A percentile compares a stretch with the other conserved stretches of the same genome.
phyloP scores from a whole-genome alignment of 2,329 filamentous ascomycete species.

The Zymoseptoria brevis region DNA sequence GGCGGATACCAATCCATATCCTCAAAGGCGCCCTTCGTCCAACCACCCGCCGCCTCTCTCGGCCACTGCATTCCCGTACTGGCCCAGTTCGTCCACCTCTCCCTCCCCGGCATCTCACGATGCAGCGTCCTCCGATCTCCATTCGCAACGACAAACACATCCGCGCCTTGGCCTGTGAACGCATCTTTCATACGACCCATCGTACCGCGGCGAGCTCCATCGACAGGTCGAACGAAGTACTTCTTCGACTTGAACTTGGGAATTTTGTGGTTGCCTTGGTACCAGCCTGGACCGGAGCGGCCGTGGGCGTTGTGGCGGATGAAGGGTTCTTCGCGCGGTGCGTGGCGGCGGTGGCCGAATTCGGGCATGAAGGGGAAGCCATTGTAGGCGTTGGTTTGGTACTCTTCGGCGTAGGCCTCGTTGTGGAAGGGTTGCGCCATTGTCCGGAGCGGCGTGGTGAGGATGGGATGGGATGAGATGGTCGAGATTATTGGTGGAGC shows the following conservation, averaged over 20 bases:
- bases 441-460: not conserved
- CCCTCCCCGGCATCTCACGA: conserved; percentile 30
- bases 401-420: conserved; percentile 13
- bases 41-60: conserved; percentile 21
- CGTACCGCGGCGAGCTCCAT: conserved; percentile 32
- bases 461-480: not conserved
- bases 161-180: conserved; percentile 35
- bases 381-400: conserved; percentile 17
- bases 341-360: conserved; percentile 18
- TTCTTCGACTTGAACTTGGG: conserved; percentile 30
- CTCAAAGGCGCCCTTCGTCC: conserved; percentile 29
- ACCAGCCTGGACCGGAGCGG: conserved; percentile 15
- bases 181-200: conserved; percentile 38
- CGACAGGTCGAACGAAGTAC: conserved; percentile 39
- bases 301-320: conserved; percentile 10
- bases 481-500: not conserved
- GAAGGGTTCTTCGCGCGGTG: conserved; percentile 23
- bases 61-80: conserved; percentile 16
- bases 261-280: conserved; percentile 17
- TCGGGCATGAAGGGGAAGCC: conserved; percentile 20
- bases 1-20: conserved; percentile 28
- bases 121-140: conserved; percentile 33
- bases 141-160: conserved; percentile 37
- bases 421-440: conserved; percentile 16
- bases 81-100: conserved; percentile 32